Evolutionary conservation across 441 rosid species (phyloP), one percentile per base, ranked within the genome.

Genomic region (California macrophylla): DNA sequence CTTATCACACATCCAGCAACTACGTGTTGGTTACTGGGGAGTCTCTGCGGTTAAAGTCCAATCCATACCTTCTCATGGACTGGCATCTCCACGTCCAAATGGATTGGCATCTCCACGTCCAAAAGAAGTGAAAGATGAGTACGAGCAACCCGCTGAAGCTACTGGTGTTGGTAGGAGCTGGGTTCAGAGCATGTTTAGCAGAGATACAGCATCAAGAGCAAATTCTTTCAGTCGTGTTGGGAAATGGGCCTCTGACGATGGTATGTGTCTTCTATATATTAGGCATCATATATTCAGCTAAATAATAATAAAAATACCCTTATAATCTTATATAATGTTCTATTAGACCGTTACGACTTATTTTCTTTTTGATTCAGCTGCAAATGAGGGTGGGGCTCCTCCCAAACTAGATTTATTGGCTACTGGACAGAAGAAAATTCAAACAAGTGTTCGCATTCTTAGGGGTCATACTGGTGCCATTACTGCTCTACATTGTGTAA

Each of bases 121-220:
- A 26, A 90, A 83, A 79, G 97, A 94, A 78, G 82, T 73, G 29
- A 66, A 80, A 54, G 88, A 83, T 82, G 97, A 94, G 75, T 81
- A 77, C 81, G 86, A 92, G 80, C 92, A 89, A 83, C 92, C 99
- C 76, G 83, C 93, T 24, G 99, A 92, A 83, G 97, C 97, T 68
- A 81, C 99, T 84, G 96, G 75, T 79, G 74, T 89, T 79, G 93
- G 99, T 71, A 88, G 99, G 84, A 95, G 97, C 81, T 95, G 99
- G 99, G 99, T 92, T 58, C 99, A 92, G 79, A 92, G 98, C 81
- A 95, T 95, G 99, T 95, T 95, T 81, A 92, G 96, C 85, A 89
- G 93, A 78, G 98, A 92, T 67, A 77, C 84, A 67, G 76, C 96
- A 30, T 85, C 99, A 71, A 88, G 93, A 76, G 71, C 87, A 5